phyloP scores from a whole-genome alignment of 495 filamentous ascomycete species.

The Penicillium cataractarum region DNA sequence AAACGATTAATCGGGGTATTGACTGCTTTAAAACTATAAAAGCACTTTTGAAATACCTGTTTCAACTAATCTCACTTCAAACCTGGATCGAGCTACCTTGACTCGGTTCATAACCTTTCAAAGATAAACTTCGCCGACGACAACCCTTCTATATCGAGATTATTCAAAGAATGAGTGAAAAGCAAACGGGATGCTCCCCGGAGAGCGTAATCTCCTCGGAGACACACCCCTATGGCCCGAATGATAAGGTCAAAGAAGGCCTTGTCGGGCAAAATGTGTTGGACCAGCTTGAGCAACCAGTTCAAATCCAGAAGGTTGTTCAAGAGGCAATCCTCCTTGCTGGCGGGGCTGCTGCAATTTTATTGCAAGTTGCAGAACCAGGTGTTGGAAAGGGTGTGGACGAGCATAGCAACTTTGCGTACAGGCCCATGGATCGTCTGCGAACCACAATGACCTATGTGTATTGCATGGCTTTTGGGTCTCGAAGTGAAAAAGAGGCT shows the following conservation, averaged over 20 bases:
- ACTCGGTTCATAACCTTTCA: not conserved
- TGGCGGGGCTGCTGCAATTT: constrained; percentile 41
- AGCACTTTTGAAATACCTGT: not conserved
- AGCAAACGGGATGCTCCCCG: not conserved
- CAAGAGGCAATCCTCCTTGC: constrained; percentile 43
- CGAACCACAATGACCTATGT: constrained; percentile 49
- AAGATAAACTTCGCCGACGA: not conserved
- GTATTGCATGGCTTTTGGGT: constrained; percentile 47
- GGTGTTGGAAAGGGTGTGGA: constrained; percentile 40
- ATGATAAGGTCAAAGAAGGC: not conserved
- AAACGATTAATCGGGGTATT: not conserved
- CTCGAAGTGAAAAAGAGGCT: constrained; percentile 34
- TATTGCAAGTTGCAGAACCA: constrained; percentile 46
- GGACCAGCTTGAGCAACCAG: constrained; percentile 27
- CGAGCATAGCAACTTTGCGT: constrained; percentile 45
- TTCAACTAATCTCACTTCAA: not conserved
- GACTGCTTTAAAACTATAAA: not conserved
- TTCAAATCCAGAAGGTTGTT: constrained; percentile 38
- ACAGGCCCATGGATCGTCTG: constrained; percentile 43
- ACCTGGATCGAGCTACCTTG: not conserved
- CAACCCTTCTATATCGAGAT: too few relatives aligned
- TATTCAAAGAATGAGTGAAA: not conserved
- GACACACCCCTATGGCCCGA: not conserved
- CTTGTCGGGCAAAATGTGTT: not conserved
- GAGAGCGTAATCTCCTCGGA: not conserved